Conservation (phyloP, 2,329 filamentous ascomycete species). For the Clarireedia hainanense region DNA sequence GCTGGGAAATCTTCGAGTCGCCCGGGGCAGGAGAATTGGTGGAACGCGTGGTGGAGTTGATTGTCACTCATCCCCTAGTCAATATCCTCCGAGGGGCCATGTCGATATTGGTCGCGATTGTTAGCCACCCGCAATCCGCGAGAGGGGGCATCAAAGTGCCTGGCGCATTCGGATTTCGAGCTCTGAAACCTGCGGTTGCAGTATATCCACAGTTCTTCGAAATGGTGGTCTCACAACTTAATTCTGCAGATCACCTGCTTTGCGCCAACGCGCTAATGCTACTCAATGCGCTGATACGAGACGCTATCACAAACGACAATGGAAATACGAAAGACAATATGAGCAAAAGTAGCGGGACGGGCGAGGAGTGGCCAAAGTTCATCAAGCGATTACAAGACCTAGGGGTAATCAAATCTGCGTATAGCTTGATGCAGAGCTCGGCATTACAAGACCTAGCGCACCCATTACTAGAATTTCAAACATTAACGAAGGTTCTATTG, state of each 20-base stretch:
- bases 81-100: conserved; percentile 96
- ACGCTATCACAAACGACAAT: conserved; percentile 71
- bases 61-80: conserved; percentile 90
- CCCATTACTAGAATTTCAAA: conserved; percentile 88
- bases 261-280: conserved; percentile 94
- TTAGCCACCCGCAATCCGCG: conserved; percentile 68
- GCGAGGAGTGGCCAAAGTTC: conserved; percentile 87
- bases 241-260: conserved; percentile 88
- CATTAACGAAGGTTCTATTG: conserved; percentile 77
- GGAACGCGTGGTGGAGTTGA: conserved; percentile 76
- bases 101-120: conserved; percentile 90
- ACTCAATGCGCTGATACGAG: conserved; percentile 90
- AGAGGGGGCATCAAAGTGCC: conserved; percentile 38
- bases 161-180: conserved; percentile 76
- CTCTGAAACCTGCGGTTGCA: conserved; percentile 84
- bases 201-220: conserved; percentile 91
- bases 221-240: conserved; percentile 83
- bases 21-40: conserved; percentile 57
- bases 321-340: conserved; percentile 21
- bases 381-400: conserved; percentile 90
- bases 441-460: conserved; percentile 84
- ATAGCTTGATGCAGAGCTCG: conserved; percentile 88
- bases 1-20: conserved; percentile 80
- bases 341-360: conserved; percentile 31
- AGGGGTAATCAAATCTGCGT: conserved; percentile 86